Evolutionary conservation across 768 basidiomycete genomes (phyloP).

Genomic region (Clitopilus hobsonii): DNA sequence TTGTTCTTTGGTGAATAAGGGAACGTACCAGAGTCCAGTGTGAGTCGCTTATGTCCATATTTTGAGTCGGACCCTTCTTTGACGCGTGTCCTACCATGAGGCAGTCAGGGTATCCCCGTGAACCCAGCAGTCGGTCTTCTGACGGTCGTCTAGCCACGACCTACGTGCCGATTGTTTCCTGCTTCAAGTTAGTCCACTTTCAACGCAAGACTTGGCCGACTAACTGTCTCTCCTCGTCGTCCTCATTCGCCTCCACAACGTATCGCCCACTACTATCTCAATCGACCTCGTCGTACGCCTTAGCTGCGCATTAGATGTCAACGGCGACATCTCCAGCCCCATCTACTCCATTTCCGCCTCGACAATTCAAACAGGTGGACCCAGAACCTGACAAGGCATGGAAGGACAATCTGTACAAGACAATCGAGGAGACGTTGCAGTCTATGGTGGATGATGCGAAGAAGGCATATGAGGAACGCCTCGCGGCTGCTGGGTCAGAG

Average conservation of each 20-base stretch:
- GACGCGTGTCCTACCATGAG: constrained; percentile 55
- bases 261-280: constrained; percentile 5
- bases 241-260: constrained; percentile 9
- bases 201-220: constrained; percentile 5
- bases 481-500: constrained; percentile 33
- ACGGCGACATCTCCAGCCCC: constrained; percentile 22
- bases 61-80: constrained; percentile 19
- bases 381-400: constrained; percentile 52
- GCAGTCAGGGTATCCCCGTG: constrained; percentile 43
- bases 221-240: constrained; percentile 2
- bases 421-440: constrained; percentile 44
- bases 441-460: constrained; percentile 58
- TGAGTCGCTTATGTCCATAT: constrained; percentile 15
- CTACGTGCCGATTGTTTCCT: constrained; percentile 18
- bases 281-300: background rate
- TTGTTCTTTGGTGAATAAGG: constrained; percentile 10
- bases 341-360: constrained; percentile 15
- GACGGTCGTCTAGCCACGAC: constrained; percentile 14
- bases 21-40: constrained; percentile 12
- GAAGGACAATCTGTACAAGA: constrained; percentile 38
- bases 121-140: constrained; percentile 16
- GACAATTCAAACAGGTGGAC: constrained; percentile 24
- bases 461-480: constrained; percentile 47
- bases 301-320: constrained; percentile 28
- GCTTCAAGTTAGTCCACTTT: constrained; percentile 11